Conservation (phyloP, 306 rosid genomes). For the Gastrolobium villosum region DNA sequence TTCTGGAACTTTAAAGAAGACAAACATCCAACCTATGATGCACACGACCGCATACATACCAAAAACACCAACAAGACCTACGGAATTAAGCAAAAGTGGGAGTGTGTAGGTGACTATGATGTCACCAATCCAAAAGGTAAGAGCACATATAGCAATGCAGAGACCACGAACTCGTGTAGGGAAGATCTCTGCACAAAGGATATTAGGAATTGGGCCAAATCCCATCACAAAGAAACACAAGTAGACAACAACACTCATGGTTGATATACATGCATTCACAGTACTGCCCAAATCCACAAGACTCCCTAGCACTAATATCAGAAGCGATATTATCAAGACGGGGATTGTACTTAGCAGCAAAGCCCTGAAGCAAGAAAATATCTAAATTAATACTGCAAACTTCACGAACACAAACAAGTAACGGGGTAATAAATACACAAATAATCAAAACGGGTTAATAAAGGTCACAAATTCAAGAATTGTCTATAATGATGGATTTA, state of each 20-base stretch:
- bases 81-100: conserved; percentile 79
- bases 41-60: conserved; percentile 82
- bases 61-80: conserved; percentile 84
- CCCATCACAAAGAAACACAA: conserved; percentile 25
- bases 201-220: no score
- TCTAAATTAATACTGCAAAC: not conserved
- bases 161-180: no score
- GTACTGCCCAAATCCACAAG: conserved; percentile 64
- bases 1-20: conserved; percentile 84
- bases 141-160: no score
- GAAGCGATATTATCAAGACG: conserved; percentile 65
- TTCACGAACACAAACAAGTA: not conserved
- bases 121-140: no score
- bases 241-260: conserved; percentile 22
- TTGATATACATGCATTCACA: conserved; percentile 76
- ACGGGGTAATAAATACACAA: not conserved
- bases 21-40: conserved; percentile 74
- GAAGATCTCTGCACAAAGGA: no score
- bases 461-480: not conserved
- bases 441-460: not conserved
- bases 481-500: not conserved
- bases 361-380: conserved; percentile 60
- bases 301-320: conserved; percentile 69
- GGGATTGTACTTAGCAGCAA: conserved; percentile 79
- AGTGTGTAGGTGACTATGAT: conserved; percentile 69